These are phyloP conservation scores for Xylaria nigripes DNA, from an alignment of 495 filamentous ascomycete genomes.

Conservation along the genomic window DNA sequence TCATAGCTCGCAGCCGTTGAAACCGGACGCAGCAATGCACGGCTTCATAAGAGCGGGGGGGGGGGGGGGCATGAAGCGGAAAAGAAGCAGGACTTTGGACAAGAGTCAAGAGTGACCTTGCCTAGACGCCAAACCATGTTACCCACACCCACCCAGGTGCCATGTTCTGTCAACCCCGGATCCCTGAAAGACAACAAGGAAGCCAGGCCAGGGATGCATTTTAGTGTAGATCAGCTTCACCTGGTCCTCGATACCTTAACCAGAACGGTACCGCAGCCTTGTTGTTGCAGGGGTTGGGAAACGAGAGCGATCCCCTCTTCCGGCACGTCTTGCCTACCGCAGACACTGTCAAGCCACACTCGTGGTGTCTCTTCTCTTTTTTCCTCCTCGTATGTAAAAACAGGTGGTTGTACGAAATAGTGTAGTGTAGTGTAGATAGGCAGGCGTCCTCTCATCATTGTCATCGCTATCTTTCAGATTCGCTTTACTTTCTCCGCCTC, in stretches of 20 bases:
- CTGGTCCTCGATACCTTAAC: slow-evolving; percentile 21
- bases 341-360: not conserved
- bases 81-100: slow-evolving; percentile 7
- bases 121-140: slow-evolving; percentile 26
- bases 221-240: slow-evolving; percentile 15
- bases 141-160: slow-evolving; percentile 21
- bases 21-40: slow-evolving; percentile 12
- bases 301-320: slow-evolving; percentile 18
- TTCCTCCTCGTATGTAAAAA: not conserved
- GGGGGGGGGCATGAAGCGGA: slow-evolving; percentile 21
- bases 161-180: slow-evolving; percentile 17
- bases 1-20: slow-evolving; percentile 14
- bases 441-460: not conserved
- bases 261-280: slow-evolving; percentile 23
- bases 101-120: slow-evolving; percentile 18
- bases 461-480: not conserved
- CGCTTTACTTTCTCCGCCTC: not conserved
- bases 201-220: slow-evolving; percentile 18
- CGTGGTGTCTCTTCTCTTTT: not conserved
- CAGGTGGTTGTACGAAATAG: not conserved
- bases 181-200: slow-evolving; percentile 10
- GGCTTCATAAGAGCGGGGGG: slow-evolving; percentile 18
- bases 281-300: slow-evolving; percentile 24
- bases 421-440: no score
- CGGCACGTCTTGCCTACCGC: slow-evolving; percentile 13